Evolutionary conservation across 108 stramenopile species (phyloP).

Genomic region (Pseudonitzschia pungens): DNA sequence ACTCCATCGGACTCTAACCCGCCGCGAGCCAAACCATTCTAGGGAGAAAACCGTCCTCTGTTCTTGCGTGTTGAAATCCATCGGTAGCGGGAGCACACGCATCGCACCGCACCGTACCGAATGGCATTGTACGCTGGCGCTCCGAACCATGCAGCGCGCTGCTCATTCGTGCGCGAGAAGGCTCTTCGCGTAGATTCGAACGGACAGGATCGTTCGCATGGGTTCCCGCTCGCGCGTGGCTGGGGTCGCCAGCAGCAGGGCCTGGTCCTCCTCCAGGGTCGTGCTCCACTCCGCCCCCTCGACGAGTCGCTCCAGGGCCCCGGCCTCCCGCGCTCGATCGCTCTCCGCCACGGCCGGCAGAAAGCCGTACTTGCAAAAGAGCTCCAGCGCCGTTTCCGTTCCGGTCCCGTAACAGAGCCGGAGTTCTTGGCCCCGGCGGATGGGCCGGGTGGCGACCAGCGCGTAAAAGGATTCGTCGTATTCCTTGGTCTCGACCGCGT

Average conservation of each 20-base stretch:
- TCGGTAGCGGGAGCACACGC: too few species aligned
- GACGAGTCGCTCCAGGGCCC: background rate
- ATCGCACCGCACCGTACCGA: too few species aligned
- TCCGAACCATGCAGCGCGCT: too few species aligned
- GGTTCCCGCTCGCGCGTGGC: background rate
- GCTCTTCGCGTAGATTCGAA: constrained; percentile 11
- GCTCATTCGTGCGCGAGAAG: background rate
- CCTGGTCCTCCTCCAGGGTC: constrained; percentile 1
- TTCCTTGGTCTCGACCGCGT: constrained; percentile 33
- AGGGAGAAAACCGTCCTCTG: too few species aligned
- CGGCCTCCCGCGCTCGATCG: background rate
- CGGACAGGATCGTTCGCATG: constrained; percentile 7
- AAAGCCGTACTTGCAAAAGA: constrained; percentile 43
- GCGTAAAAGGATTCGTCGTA: constrained; percentile 42
- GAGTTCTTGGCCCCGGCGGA: constrained; percentile 30
- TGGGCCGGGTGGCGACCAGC: constrained; percentile 30
- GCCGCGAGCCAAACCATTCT: too few species aligned
- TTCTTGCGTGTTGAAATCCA: too few species aligned
- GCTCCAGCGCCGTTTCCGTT: constrained; percentile 34
- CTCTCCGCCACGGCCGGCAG: constrained; percentile 5
- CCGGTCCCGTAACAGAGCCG: constrained; percentile 39
- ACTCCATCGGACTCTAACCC: too few species aligned
- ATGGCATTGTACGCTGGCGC: too few species aligned
- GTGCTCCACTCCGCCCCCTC: constrained; percentile 14
- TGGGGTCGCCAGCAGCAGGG: background rate